Percentiles rank a stretch among this genome's conserved stretches.
Evolutionary conservation across 2,329 filamentous ascomycete genomes (phyloP).

Genomic region (Graphium sp.): DNA sequence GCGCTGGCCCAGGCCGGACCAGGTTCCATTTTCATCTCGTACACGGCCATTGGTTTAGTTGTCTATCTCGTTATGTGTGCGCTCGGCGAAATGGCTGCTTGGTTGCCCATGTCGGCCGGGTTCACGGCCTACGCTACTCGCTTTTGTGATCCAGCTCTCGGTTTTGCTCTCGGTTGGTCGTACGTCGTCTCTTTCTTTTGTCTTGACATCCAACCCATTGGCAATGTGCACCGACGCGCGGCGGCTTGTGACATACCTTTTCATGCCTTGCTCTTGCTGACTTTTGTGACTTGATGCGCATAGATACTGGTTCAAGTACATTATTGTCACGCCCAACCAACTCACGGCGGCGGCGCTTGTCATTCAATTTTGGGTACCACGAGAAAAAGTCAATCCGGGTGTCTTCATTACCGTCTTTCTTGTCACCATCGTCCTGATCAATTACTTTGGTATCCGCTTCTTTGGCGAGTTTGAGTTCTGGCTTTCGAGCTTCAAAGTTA

Average conservation of each 20-base stretch:
- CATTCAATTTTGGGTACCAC: constrained; percentile 58
- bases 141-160: constrained; percentile 66
- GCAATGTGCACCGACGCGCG: too few species aligned
- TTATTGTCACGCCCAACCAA: constrained; percentile 75
- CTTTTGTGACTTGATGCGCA: not conserved
- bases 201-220: not conserved
- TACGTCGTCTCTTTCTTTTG: constrained; percentile 18
- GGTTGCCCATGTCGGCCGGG: constrained; percentile 60
- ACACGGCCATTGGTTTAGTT: constrained; percentile 50
- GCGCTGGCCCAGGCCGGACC: constrained; percentile 37
- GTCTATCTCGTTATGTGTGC: constrained; percentile 72
- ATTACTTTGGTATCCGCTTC: constrained; percentile 52
- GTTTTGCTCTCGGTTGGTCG: constrained; percentile 62
- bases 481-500: constrained; percentile 49
- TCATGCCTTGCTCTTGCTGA: not conserved
- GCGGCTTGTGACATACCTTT: not conserved
- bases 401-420: constrained; percentile 65
- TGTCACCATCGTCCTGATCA: constrained; percentile 44
- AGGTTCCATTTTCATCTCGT: constrained; percentile 54
- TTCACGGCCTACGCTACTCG: constrained; percentile 70
- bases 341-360: constrained; percentile 66
- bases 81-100: constrained; percentile 73
- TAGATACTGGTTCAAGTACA: constrained; percentile 58
- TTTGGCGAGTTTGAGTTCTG: constrained; percentile 52
- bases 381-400: constrained; percentile 53